Base-by-base conservation (phyloP, 169 alveolate species). In the Eimeria tenella region DNA sequence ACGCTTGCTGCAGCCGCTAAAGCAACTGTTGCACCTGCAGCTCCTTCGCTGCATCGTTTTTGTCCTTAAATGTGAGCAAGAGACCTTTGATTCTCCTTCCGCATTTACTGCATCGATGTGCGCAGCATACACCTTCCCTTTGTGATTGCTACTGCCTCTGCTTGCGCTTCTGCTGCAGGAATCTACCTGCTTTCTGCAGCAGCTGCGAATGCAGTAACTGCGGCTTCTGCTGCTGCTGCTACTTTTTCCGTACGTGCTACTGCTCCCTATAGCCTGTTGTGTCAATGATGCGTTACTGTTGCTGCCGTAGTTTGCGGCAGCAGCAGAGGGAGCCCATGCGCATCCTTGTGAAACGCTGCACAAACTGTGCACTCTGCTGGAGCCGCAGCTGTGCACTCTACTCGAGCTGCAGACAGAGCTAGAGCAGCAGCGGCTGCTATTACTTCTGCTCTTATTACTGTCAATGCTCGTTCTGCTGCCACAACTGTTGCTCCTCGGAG, bases 201-300 rank as follows among this genome's bases (percentile, higher is more conserved):
- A 56, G 58, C 63, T 81, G 89, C 31, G 60, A 58, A 4, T 53
- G 74, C 89, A 56, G 89, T 65, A 53, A 42, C 55, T 81, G 11
- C 55, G n/a, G 56, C 89, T 81, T 65, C 89, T 81, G 73, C 74
- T 81, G 89, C 89, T 81, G 71, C 15, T 81, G 89, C 89, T 81
- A 23, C 74, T 56, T 49, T 6, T 23, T 3, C 56, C 73, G 74
- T 73, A 81, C 31, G 56, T 13, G 89, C 89, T 81, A 71, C 74
- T 81, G 89, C 89, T 52, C n/a, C 89, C 42, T 58, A 68, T 81
- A 21, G 25, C 15, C 63, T 62, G 23, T 71, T 13, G 89, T 58
- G 17, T 53, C 58, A 31, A 17, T n/a, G 68, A 25, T 1, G 63
- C 23, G 58, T 58, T 6, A 52, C 31, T 81, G 74, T 56, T 58